These are phyloP conservation scores for Linderina pennispora DNA, from an alignment of 192 early-diverging fungal genomes.

Conservation along the genomic window DNA sequence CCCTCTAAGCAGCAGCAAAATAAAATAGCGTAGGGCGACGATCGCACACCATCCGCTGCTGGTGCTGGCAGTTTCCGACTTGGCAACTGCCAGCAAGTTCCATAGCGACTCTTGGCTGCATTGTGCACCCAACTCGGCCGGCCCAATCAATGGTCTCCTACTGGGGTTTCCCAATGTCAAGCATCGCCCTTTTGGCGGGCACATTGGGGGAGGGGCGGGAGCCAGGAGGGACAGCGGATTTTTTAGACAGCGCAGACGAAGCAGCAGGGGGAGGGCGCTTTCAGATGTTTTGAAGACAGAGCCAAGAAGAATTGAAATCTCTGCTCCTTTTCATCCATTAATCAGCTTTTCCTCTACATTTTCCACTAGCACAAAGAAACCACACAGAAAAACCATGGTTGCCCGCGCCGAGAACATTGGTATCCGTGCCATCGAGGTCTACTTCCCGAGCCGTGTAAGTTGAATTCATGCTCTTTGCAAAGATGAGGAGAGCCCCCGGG, in stretches of 20 bases:
- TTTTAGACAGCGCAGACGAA: too few relatives aligned
- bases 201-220: neutral
- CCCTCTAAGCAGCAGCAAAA: too few relatives aligned
- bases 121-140: too few relatives aligned
- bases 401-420: constrained; percentile 56
- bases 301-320: too few relatives aligned
- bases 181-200: neutral
- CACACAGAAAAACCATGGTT: constrained; percentile 3
- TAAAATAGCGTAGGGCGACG: too few relatives aligned
- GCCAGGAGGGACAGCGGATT: neutral
- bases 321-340: neutral
- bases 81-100: too few relatives aligned
- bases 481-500: neutral
- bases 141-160: too few relatives aligned
- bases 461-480: neutral
- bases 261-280: neutral
- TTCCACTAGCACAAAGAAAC: neutral
- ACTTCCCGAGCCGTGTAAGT: constrained; percentile 57
- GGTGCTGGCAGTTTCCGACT: too few relatives aligned
- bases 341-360: neutral
- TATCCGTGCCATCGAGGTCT: constrained; percentile 60
- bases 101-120: too few relatives aligned
- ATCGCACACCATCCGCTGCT: too few relatives aligned
- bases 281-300: too few relatives aligned
- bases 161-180: neutral